Conservation (phyloP, 139 green algal species). For the Micractinium conductrix region DNA sequence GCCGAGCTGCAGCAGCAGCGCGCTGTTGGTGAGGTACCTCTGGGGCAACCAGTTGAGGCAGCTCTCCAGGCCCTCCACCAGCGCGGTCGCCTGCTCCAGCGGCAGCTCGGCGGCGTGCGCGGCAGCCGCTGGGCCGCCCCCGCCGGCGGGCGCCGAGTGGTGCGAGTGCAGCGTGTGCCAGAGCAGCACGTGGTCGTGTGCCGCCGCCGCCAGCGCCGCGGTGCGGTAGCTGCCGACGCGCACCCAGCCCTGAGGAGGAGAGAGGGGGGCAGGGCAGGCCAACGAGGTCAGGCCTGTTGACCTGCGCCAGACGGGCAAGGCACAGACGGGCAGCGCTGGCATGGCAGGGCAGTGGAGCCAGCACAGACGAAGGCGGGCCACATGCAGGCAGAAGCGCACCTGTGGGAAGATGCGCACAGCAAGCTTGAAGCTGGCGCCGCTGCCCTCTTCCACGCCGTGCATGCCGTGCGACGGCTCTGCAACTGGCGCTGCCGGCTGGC, state of each 20-base stretch:
- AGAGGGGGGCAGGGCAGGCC: too few species aligned
- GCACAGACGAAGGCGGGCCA: not conserved
- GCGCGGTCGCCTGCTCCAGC: not conserved
- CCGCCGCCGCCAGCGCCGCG: not conserved
- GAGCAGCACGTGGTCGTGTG: constrained; percentile 7
- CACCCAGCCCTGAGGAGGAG: not conserved
- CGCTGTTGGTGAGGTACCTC: not conserved
- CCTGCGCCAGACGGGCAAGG: not conserved
- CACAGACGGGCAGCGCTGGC: not conserved
- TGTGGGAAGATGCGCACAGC: not conserved
- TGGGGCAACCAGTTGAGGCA: not conserved
- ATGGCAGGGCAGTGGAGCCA: not conserved
- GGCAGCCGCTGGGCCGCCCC: not conserved
- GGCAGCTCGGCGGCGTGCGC: not conserved
- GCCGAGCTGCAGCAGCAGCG: constrained; percentile 6
- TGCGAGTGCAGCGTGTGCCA: constrained; percentile 19
- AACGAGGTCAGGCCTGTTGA: too few species aligned
- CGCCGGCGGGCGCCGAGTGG: too few species aligned
- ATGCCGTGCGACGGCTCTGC: not conserved
- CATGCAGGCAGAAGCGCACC: not conserved
- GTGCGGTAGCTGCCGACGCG: not conserved
- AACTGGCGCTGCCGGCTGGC: too few species aligned
- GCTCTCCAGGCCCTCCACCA: not conserved
- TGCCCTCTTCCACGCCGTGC: constrained; percentile 2
- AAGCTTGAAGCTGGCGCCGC: not conserved